Conservation (phyloP, 1,139 yeast genomes). For the Wickerhamomyces sp. region DNA sequence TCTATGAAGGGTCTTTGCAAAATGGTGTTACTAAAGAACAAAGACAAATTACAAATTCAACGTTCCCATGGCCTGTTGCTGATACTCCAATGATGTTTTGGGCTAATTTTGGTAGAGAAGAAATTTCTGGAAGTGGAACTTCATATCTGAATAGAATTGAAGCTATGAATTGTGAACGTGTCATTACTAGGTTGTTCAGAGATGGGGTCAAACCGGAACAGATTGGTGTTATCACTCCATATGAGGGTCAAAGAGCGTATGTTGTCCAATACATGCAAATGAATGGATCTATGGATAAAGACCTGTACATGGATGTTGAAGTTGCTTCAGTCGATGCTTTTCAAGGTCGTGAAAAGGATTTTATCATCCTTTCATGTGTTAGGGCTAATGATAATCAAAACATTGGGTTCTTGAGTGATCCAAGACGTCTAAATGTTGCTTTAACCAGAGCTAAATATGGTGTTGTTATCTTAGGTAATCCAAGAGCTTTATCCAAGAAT, state of each 20-base stretch:
- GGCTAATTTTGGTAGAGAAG: conserved; percentile 89
- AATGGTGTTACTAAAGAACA: conserved; percentile 83
- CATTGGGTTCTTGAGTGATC: conserved; percentile 86
- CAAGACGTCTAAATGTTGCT: conserved; percentile 89
- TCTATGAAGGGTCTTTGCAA: conserved; percentile 88
- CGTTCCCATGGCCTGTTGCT: conserved; percentile 87
- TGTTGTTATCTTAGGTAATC: conserved; percentile 77
- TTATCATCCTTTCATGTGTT: conserved; percentile 83
- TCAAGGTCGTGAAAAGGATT: conserved; percentile 95
- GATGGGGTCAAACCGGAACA: conserved; percentile 81
- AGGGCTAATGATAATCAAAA: conserved; percentile 80
- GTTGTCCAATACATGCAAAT: conserved; percentile 72
- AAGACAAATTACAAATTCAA: conserved; percentile 48
- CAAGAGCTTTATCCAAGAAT: conserved; percentile 68
- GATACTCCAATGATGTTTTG: conserved; percentile 92
- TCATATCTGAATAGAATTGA: conserved; percentile 86
- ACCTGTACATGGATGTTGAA: conserved; percentile 68
- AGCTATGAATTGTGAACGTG: conserved; percentile 84
- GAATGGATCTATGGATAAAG: conserved; percentile 65
- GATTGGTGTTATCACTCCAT: conserved; percentile 91
- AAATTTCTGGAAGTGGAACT: conserved; percentile 75
- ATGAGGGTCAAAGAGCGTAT: conserved; percentile 90
- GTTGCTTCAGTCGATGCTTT: conserved; percentile 93
- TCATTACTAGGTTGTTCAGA: conserved; percentile 65
- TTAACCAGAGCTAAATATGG: conserved; percentile 90